phyloP scores from a whole-genome alignment of 106 monocot species.

The Chionographis japonica region DNA sequence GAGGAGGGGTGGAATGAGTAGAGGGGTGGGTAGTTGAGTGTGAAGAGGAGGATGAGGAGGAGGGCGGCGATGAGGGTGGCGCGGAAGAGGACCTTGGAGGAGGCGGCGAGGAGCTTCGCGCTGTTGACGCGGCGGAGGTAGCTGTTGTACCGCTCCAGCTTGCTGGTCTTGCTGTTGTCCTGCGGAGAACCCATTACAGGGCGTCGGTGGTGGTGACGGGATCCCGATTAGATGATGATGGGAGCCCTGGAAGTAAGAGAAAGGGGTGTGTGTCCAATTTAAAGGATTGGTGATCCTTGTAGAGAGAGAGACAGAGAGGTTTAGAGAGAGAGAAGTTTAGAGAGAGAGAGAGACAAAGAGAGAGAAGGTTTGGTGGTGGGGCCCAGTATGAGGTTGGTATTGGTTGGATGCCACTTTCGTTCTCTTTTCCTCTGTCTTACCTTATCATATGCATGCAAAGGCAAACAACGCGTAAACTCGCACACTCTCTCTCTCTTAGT shows the following conservation, averaged over 20 bases:
- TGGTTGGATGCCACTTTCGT: background rate
- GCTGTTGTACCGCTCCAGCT: conserved; percentile 2
- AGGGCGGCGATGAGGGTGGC: background rate
- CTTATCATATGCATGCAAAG: too few species aligned
- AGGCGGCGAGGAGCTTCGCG: conserved; percentile 1
- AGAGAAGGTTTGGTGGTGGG: background rate
- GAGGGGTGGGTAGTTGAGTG: background rate
- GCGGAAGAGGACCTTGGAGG: conserved; percentile 4
- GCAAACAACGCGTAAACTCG: too few species aligned
- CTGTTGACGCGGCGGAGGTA: conserved; percentile 3
- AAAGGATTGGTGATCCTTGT: background rate
- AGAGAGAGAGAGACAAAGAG: too few species aligned
- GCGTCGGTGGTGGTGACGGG: background rate
- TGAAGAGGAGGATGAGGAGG: conserved; percentile 3
- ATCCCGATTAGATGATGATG: background rate
- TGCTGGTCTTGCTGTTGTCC: background rate
- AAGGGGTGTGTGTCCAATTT: background rate
- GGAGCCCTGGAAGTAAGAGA: background rate
- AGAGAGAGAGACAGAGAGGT: too few species aligned
- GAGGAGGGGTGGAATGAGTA: too few species aligned
- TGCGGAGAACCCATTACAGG: background rate
- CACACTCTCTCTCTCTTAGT: too few species aligned
- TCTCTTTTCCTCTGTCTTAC: background rate
- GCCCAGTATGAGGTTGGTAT: background rate
- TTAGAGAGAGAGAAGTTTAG: too few species aligned